phyloP scores from a whole-genome alignment of 768 basidiomycete species.

The Strobilomyces confusus region DNA sequence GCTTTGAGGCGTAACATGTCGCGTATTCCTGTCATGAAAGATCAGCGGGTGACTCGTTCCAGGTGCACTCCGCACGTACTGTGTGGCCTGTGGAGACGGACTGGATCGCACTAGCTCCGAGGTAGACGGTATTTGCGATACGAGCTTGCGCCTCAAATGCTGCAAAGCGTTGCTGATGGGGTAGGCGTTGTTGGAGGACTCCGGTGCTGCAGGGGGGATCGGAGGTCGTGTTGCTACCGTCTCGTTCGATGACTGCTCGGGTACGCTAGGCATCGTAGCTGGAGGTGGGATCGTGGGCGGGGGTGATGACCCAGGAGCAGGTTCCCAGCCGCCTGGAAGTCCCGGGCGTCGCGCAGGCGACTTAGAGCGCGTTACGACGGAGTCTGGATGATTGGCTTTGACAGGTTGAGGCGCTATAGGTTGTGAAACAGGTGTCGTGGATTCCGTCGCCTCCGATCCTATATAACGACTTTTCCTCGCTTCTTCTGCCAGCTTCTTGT shows the following conservation, averaged over 20 bases:
- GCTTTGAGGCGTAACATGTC: slow-evolving; percentile 38
- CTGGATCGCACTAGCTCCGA: slow-evolving; percentile 13
- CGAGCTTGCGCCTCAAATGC: slow-evolving; percentile 25
- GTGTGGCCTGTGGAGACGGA: slow-evolving; percentile 14
- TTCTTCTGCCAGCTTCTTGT: slow-evolving; percentile 53
- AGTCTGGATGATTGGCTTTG: neutral
- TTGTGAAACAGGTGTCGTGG: slow-evolving; percentile 7
- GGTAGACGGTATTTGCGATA: slow-evolving; percentile 17
- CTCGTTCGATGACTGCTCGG: slow-evolving; percentile 9
- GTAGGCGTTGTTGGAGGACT: slow-evolving; percentile 1
- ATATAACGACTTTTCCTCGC: slow-evolving; percentile 28
- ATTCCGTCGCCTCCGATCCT: slow-evolving; percentile 13
- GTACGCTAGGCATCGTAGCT: neutral
- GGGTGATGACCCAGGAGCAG: slow-evolving; percentile 11
- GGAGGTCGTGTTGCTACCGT: neutral
- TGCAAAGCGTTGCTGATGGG: slow-evolving; percentile 22
- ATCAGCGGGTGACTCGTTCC: neutral
- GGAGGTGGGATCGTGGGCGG: slow-evolving; percentile 1
- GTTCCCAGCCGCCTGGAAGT: slow-evolving; percentile 24
- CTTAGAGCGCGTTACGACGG: slow-evolving; percentile 10
- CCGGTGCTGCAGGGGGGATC: neutral
- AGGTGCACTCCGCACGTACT: slow-evolving; percentile 11
- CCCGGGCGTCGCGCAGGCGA: slow-evolving; percentile 19
- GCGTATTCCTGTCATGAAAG: slow-evolving; percentile 13
- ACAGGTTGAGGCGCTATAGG: slow-evolving; percentile 14